Conservation (phyloP, 2,329 filamentous ascomycete genomes). For the Neonectria magnoliae region DNA sequence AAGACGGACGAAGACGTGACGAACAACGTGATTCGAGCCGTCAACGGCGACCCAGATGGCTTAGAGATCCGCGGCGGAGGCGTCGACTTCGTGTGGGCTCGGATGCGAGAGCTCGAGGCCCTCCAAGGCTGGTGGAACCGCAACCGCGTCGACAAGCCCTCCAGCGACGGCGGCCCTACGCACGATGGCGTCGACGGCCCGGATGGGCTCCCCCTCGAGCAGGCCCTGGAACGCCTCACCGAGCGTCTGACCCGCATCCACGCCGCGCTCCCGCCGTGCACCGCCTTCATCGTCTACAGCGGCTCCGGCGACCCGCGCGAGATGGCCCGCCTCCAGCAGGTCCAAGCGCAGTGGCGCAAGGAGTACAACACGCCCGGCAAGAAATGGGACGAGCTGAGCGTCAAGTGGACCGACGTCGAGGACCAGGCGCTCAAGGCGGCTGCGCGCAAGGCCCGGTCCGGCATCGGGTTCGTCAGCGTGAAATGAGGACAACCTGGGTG, state of each 20-base stretch:
- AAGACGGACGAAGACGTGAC: constrained; percentile 68
- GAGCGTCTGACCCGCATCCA: constrained; percentile 65
- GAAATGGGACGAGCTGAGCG: constrained; percentile 73
- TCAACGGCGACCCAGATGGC: constrained; percentile 67
- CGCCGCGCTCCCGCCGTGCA: constrained; percentile 69
- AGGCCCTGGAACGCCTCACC: constrained; percentile 57
- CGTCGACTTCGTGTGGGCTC: constrained; percentile 74
- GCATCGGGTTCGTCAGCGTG: constrained; percentile 71
- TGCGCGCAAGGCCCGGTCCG: constrained; percentile 65
- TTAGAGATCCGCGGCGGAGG: constrained; percentile 67
- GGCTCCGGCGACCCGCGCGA: constrained; percentile 75
- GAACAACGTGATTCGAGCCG: constrained; percentile 64
- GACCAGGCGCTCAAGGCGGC: constrained; percentile 70
- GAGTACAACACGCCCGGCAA: constrained; percentile 72
- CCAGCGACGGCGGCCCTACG: constrained; percentile 49
- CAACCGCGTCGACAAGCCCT: constrained; percentile 55
- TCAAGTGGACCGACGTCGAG: constrained; percentile 75
- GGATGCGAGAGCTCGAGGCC: constrained; percentile 72
- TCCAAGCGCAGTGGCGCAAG: constrained; percentile 69
- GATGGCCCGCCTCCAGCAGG: constrained; percentile 69
- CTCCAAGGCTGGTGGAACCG: constrained; percentile 75
- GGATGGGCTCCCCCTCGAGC: constrained; percentile 52
- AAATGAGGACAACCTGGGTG: constrained; percentile 58
- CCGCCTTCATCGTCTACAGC: constrained; percentile 71
- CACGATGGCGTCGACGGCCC: constrained; percentile 26